Base-by-base conservation (phyloP, 257 asterid genomes). In the Petunia secreta region DNA sequence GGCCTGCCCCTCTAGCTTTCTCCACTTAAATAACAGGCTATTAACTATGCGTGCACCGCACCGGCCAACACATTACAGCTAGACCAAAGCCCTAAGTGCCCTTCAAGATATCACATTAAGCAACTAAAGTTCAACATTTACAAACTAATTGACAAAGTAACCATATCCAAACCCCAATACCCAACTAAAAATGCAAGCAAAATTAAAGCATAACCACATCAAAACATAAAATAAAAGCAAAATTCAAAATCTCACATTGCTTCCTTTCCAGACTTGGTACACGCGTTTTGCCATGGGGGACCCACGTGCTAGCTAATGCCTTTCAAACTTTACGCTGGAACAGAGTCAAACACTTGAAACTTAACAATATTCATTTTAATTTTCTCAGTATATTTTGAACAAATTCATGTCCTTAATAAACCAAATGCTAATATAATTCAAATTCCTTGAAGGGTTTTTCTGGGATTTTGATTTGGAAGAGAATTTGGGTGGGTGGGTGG, bases 191-290 rank as follows among this genome's bases (percentile, higher is more conserved):
- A 0, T 74, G 60, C 16, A 64, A 75, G 34, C 63, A 66, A 82
- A 79, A 65, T 65, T 60, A 73, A 81, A 79, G 60, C 68, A 83
- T 52, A 75, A 81, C 79, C 43, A 55, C 2, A 75, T 36, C 15
- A 40, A 55, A 60, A 85, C 37, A n/a, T 34, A n/a, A 69, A 73
- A 55, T 25, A 81, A 65, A 67, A 83, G 62, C 80, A 75, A 75
- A 68, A 55, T 67, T 36, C 10, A 43, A 78, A 82, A 80, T 89
- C 97, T 92, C 86, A 95, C 99, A 89, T 95, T 95, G 89, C 89
- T 92, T 67, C 98, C 99, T 91, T 93, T 92, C 99, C 99, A 95
- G 46, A 85, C 96, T 90, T 95, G 80, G 92, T 93, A 83, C 85
- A 91, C 94, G 88, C 95, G 96, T 89, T 91, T 93, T 84, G 97